phyloP scores from a whole-genome alignment of 1,284 basidiomycete species.

The Rhodotorula sp. region DNA sequence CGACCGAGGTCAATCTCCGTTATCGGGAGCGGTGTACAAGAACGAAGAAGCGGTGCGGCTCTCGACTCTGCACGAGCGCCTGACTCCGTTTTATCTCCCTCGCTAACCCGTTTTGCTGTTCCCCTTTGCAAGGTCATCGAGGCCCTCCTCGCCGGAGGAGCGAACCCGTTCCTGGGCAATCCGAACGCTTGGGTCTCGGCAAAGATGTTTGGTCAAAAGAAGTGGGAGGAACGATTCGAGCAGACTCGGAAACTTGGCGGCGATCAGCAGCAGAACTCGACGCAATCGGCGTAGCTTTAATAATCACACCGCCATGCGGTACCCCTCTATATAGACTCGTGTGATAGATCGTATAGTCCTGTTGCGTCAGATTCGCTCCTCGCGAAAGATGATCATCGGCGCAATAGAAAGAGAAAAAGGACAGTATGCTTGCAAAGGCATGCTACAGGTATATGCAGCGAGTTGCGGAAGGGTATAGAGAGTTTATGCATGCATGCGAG shows the following conservation, averaged over 20 bases:
- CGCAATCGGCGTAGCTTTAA: background rate
- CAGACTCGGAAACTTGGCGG: background rate
- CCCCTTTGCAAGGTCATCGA: constrained; percentile 57
- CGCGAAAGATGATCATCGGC: too few species aligned
- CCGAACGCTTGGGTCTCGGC: constrained; percentile 71
- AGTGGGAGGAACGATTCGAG: constrained; percentile 20
- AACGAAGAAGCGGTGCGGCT: constrained; percentile 52
- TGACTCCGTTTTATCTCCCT: background rate
- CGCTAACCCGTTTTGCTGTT: background rate
- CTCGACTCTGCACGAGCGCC: background rate
- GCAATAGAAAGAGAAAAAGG: too few species aligned
- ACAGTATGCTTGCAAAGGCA: too few species aligned
- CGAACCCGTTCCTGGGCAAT: constrained; percentile 65
- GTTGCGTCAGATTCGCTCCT: too few species aligned
- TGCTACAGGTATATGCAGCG: background rate
- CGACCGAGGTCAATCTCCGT: constrained; percentile 70
- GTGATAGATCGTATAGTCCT: too few species aligned
- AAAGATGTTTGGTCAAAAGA: constrained; percentile 42
- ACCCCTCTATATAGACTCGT: too few species aligned
- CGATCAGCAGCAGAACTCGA: background rate
- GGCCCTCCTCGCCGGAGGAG: constrained; percentile 61
- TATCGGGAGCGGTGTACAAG: constrained; percentile 82
- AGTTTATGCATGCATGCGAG: too few species aligned
- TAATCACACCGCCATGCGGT: background rate
- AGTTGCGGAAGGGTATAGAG: background rate